These are phyloP conservation scores for Capronia epimyces DNA, from an alignment of 2,329 filamentous ascomycete genomes.

Conservation along the genomic window DNA sequence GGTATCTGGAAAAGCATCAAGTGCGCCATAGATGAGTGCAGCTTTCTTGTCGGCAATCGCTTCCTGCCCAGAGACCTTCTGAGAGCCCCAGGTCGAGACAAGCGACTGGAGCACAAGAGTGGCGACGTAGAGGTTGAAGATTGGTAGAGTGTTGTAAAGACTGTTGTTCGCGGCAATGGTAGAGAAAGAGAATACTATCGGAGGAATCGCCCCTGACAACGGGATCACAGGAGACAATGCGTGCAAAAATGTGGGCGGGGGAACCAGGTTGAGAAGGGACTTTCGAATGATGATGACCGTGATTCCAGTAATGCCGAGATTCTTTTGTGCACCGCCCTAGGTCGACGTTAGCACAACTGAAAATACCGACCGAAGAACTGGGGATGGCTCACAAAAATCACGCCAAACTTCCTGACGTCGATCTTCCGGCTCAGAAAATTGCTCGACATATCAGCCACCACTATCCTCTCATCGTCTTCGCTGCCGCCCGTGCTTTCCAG, in stretches of 20 bases:
- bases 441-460: slow-evolving; percentile 89
- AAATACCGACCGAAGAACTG: background rate
- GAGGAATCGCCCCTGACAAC: slow-evolving; percentile 52
- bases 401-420: slow-evolving; percentile 70
- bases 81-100: slow-evolving; percentile 56
- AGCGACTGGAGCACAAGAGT: slow-evolving; percentile 81
- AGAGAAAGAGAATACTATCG: slow-evolving; percentile 75
- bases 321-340: slow-evolving; percentile 78
- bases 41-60: slow-evolving; percentile 69
- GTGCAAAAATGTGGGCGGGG: slow-evolving; percentile 63
- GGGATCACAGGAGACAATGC: slow-evolving; percentile 61
- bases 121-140: slow-evolving; percentile 88
- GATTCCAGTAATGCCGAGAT: slow-evolving; percentile 78
- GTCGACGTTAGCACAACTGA: slow-evolving; percentile 2
- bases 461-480: slow-evolving; percentile 63
- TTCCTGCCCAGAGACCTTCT: slow-evolving; percentile 72
- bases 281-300: slow-evolving; percentile 83
- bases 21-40: slow-evolving; percentile 64
- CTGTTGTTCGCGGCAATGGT: slow-evolving; percentile 88
- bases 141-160: slow-evolving; percentile 91
- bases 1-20: slow-evolving; percentile 63
- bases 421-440: slow-evolving; percentile 83
- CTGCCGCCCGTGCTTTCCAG: slow-evolving; percentile 52
- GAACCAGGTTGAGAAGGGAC: slow-evolving; percentile 63
- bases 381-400: slow-evolving; percentile 65